These are phyloP conservation scores for Boletellus sp. DNA, from an alignment of 1,284 basidiomycete species.

Conservation along the genomic window DNA sequence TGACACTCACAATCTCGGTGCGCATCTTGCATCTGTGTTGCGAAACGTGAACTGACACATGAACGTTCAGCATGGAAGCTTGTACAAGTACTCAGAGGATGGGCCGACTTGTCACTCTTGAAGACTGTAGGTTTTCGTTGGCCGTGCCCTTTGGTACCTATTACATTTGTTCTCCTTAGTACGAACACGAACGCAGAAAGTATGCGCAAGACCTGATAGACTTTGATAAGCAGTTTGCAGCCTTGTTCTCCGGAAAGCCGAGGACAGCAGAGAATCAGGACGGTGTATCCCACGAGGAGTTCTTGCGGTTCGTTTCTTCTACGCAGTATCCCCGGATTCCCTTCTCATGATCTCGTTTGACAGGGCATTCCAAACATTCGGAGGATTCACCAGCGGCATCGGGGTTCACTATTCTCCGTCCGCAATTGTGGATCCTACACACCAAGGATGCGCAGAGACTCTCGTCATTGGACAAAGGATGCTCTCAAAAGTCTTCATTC, in stretches of 20 bases:
- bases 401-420: conserved; percentile 62
- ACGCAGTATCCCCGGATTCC: background rate
- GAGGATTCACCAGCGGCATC: conserved; percentile 61
- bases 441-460: conserved; percentile 42
- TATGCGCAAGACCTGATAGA: conserved; percentile 79
- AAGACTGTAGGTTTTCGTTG: conserved; percentile 54
- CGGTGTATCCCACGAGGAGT: conserved; percentile 66
- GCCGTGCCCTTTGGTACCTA: background rate
- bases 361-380: conserved; percentile 58
- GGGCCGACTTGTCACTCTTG: conserved; percentile 62
- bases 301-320: conserved; percentile 45
- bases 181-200: conserved; percentile 67
- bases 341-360: background rate
- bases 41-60: background rate
- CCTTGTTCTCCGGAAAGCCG: conserved; percentile 76
- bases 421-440: conserved; percentile 40
- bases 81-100: conserved; percentile 66
- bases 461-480: conserved; percentile 60
- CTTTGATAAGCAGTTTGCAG: conserved; percentile 75
- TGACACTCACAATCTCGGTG: conserved; percentile 75
- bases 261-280: conserved; percentile 51
- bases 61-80: conserved; percentile 66
- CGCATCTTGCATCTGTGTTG: conserved; percentile 1
- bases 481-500: conserved; percentile 55
- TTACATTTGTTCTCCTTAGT: conserved; percentile 38